Percentiles rank a stretch among this genome's conserved stretches.
phyloP scores from a whole-genome alignment of 345 rosid species.

The Cardamine occulta region DNA sequence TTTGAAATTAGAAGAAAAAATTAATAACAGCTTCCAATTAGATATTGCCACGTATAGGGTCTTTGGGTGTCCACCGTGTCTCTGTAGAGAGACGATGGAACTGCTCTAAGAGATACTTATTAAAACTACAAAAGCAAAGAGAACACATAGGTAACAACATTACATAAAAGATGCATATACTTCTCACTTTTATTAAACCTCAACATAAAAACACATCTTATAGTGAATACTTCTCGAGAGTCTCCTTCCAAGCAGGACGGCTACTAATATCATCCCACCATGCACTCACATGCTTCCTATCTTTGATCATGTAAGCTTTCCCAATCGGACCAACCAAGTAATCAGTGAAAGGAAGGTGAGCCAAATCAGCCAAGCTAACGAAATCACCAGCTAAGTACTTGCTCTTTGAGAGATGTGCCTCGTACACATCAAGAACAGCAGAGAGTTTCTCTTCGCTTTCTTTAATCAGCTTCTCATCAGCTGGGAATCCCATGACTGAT shows the following conservation, averaged over 20 bases:
- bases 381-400: conserved; percentile 73
- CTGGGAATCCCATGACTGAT: conserved; percentile 48
- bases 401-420: conserved; percentile 61
- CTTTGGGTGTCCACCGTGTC: too few relatives aligned
- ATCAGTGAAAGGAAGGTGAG: conserved; percentile 64
- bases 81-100: too few relatives aligned
- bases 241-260: conserved; percentile 72
- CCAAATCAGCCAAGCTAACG: conserved; percentile 71
- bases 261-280: conserved; percentile 73
- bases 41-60: too few relatives aligned
- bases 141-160: conserved; percentile 28
- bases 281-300: conserved; percentile 62
- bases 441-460: conserved; percentile 68
- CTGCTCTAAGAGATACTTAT: background rate
- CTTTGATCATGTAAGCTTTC: conserved; percentile 56
- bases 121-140: conserved; percentile 2
- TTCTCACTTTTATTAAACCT: conserved; percentile 35
- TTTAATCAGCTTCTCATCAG: conserved; percentile 52
- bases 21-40: too few relatives aligned
- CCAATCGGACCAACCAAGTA: conserved; percentile 60
- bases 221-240: conserved; percentile 42
- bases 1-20: too few relatives aligned
- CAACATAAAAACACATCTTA: conserved; percentile 13
- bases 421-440: conserved; percentile 60
- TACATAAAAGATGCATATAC: background rate